phyloP scores from a whole-genome alignment of 73 alveolate species.

The Paramecium tetraurelia region DNA sequence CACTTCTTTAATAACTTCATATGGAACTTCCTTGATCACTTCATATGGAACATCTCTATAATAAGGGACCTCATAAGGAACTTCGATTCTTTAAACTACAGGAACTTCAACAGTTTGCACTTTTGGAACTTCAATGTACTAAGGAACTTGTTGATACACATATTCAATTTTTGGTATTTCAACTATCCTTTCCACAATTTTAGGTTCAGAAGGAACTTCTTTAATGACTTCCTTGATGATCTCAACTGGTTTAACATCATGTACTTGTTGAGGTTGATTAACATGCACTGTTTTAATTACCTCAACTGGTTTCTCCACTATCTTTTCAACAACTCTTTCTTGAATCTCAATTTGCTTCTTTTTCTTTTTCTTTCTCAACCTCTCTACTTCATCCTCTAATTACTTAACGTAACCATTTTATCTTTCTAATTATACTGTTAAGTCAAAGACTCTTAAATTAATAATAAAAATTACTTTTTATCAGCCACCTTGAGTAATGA shows the following conservation, averaged over 20 bases:
- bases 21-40: constrained; percentile 47
- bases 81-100: not conserved
- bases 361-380: constrained; percentile 40
- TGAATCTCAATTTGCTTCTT: not conserved
- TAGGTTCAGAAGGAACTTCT: not conserved
- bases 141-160: constrained; percentile 39
- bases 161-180: constrained; percentile 43
- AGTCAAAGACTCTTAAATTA: not conserved
- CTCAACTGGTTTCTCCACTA: constrained; percentile 28
- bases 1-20: constrained; percentile 35
- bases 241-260: not conserved
- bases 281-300: not conserved
- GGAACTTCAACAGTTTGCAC: constrained; percentile 25
- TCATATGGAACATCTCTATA: constrained; percentile 48
- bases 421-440: constrained; percentile 38
- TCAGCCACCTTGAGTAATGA: constrained; percentile 37
- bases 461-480: not conserved
- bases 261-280: not conserved
- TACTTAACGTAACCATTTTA: constrained; percentile 28
- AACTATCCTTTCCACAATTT: not conserved
- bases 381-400: constrained; percentile 43
- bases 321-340: not conserved
- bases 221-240: constrained; percentile 23
- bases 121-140: constrained; percentile 17
- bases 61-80: constrained; percentile 31